These are phyloP conservation scores for Nadsonia starkeyi-henricii DNA, from an alignment of 1,139 yeast species.

Conservation along the genomic window DNA sequence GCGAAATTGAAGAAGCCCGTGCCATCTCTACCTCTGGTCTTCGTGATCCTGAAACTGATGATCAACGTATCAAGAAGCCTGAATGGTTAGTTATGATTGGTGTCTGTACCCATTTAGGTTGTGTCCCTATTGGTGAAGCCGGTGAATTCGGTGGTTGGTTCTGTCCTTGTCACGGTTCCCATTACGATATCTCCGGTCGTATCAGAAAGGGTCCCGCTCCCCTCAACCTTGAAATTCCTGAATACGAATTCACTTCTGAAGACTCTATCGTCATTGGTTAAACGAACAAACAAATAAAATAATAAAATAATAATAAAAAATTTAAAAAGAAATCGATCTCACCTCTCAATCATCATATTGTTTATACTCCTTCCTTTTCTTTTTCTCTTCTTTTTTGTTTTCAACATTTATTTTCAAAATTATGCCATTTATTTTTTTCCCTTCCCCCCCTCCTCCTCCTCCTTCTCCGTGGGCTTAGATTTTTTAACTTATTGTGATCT, in stretches of 20 bases:
- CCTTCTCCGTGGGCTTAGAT: too few relatives aligned
- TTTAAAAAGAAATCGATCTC: constrained; percentile 2
- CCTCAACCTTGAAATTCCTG: constrained; percentile 92
- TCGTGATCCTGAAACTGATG: constrained; percentile 90
- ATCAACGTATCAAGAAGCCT: constrained; percentile 91
- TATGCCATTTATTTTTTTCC: too few relatives aligned
- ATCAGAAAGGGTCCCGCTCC: constrained; percentile 99
- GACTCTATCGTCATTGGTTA: constrained; percentile 76
- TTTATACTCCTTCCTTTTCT: too few relatives aligned
- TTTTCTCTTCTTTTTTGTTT: neutral
- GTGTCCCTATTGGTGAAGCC: constrained; percentile 99
- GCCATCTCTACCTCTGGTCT: constrained; percentile 54
- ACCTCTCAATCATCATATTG: too few relatives aligned
- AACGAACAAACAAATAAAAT: constrained; percentile 10
- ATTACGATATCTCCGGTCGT: constrained; percentile 98
- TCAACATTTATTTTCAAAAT: neutral
- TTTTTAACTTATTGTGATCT: too few relatives aligned
- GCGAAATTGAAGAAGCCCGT: constrained; percentile 92
- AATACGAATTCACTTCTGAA: constrained; percentile 67
- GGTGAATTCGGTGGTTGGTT: constrained; percentile 99
- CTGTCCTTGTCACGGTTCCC: constrained; percentile 99
- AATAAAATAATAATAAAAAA: constrained; percentile 5
- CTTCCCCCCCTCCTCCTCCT: too few relatives aligned
- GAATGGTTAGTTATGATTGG: constrained; percentile 99
- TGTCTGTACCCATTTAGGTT: constrained; percentile 98